Conservation (phyloP, 768 basidiomycete genomes). For the Lentinula aciculospora region DNA sequence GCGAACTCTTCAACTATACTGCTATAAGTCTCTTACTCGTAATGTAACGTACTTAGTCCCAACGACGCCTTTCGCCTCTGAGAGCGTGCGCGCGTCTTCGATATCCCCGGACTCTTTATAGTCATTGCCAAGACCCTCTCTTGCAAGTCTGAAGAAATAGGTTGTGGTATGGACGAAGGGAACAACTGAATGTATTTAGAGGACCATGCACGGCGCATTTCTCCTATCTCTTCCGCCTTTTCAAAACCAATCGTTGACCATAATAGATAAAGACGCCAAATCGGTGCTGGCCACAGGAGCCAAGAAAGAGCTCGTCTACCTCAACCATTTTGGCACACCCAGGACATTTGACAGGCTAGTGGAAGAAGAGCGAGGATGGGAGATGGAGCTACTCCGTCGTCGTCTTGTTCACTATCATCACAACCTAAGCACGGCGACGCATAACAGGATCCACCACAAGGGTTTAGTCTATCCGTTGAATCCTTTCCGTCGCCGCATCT, state of each 20-base stretch:
- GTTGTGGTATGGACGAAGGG: constrained; percentile 21
- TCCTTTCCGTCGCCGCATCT: constrained; percentile 21
- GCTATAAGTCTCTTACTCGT: constrained; percentile 26
- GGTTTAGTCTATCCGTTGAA: constrained; percentile 17
- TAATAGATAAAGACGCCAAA: constrained; percentile 22
- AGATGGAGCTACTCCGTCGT: constrained; percentile 18
- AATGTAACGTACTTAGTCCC: constrained; percentile 20
- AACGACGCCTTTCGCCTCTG: constrained; percentile 29
- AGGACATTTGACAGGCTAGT: constrained; percentile 17
- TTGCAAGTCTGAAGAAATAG: constrained; percentile 25
- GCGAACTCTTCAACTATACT: constrained; percentile 30
- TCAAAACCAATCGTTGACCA: constrained; percentile 10
- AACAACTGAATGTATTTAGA: constrained; percentile 13
- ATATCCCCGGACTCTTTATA: constrained; percentile 18
- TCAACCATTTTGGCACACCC: constrained; percentile 23
- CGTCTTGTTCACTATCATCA: constrained; percentile 27
- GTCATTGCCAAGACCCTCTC: constrained; percentile 20
- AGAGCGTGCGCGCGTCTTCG: constrained; percentile 30
- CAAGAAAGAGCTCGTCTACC: constrained; percentile 24
- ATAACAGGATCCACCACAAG: constrained; percentile 22
- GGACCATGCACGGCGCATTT: constrained; percentile 20
- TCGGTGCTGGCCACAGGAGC: constrained; percentile 20
- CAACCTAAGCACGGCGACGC: constrained; percentile 16
- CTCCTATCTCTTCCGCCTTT: constrained; percentile 10
- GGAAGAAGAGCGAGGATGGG: constrained; percentile 16